Conservation (phyloP, 192 early-diverging fungal species). For the Backusella tarrabulga region DNA sequence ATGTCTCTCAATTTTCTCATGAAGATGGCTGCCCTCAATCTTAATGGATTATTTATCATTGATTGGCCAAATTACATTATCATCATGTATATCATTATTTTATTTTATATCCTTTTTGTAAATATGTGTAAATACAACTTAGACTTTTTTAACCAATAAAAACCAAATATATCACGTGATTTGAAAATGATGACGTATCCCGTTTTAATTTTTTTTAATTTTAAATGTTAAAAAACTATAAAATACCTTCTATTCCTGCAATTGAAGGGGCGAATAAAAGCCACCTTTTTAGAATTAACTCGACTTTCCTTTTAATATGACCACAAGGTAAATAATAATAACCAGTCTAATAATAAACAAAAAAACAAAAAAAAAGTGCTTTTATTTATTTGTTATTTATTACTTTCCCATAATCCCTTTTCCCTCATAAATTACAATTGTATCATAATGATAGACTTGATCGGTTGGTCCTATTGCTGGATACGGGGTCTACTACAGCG, state of each 20-base stretch:
- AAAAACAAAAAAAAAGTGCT: background rate
- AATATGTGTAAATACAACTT: background rate
- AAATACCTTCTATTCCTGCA: constrained; percentile 10
- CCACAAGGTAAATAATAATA: constrained; percentile 24
- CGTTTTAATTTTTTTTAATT: background rate
- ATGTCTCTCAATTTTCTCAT: constrained; percentile 15
- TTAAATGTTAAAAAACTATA: constrained; percentile 5
- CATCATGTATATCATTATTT: background rate
- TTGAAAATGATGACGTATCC: background rate
- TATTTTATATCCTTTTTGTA: background rate
- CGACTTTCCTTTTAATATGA: constrained; percentile 20
- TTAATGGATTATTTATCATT: background rate
- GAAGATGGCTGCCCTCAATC: constrained; percentile 5
- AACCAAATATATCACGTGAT: background rate
- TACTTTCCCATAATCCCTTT: background rate
- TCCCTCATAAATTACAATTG: background rate
- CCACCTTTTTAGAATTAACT: constrained; percentile 8
- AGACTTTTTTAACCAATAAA: background rate
- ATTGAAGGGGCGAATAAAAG: constrained; percentile 6
- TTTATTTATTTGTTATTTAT: background rate
- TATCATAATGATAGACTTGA: constrained; percentile 68
- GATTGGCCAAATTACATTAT: background rate
- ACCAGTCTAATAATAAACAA: background rate
- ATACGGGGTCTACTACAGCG: constrained; percentile 87
- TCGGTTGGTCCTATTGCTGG: constrained; percentile 88